phyloP scores from a whole-genome alignment of 2,329 filamentous ascomycete species.

The Penicillium sclerotiorum region DNA sequence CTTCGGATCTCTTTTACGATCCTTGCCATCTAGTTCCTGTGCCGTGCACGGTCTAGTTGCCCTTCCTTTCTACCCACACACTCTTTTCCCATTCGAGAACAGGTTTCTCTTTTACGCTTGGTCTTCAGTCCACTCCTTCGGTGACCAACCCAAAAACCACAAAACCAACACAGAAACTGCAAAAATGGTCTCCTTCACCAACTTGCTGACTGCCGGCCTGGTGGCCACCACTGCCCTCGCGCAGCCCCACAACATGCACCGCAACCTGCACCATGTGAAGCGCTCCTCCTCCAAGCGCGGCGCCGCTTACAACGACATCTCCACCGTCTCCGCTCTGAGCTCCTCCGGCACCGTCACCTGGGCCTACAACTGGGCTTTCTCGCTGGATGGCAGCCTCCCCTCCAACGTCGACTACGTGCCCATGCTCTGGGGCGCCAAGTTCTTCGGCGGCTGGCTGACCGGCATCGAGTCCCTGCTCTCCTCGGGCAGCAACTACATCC shows the following conservation, averaged over 20 bases:
- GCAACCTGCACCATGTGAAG: conserved; percentile 18
- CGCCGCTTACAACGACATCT: conserved; percentile 45
- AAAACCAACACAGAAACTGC: conserved; percentile 12
- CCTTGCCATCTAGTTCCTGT: conserved; percentile 27
- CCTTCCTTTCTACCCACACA: conserved; percentile 21
- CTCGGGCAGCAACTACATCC: conserved; percentile 38
- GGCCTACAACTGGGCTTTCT: conserved; percentile 51
- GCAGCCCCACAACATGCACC: conserved; percentile 24
- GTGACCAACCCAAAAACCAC: conserved; percentile 5
- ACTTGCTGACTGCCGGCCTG: conserved; percentile 35
- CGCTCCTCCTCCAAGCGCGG: conserved; percentile 31
- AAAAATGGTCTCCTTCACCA: conserved; percentile 45
- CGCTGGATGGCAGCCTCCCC: conserved; percentile 32
- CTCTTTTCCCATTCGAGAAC: conserved; percentile 28
- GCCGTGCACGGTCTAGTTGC: conserved; percentile 35
- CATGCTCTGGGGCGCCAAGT: conserved; percentile 48
- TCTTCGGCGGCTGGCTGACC: conserved; percentile 39
- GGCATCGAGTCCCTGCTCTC: conserved; percentile 37
- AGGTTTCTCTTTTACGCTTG: conserved; percentile 23
- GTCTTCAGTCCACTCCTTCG: conserved; percentile 14
- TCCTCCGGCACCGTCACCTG: conserved; percentile 37
- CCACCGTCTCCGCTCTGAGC: conserved; percentile 37
- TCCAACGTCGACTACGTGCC: conserved; percentile 47
- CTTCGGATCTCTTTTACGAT: conserved; percentile 13
- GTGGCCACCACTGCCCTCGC: conserved; percentile 39